Percentiles rank a stretch among this genome's conserved stretches.
phyloP scores from a whole-genome alignment of 2,329 filamentous ascomycete genomes.

The Sporothrix mexicana region DNA sequence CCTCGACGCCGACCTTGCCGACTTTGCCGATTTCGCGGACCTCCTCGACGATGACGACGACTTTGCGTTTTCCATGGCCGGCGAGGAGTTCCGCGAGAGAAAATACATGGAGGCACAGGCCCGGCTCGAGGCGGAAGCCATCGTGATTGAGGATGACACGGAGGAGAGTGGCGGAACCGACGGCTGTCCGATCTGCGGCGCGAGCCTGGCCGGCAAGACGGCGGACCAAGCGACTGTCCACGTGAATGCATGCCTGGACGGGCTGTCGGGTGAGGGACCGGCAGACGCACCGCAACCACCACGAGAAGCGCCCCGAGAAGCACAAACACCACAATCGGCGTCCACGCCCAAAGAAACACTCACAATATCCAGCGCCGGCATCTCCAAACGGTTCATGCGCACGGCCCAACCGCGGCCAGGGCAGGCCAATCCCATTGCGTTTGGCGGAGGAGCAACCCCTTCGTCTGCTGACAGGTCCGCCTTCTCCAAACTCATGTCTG shows the following conservation, averaged over 20 bases:
- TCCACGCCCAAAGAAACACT: neutral
- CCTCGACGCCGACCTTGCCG: conserved; percentile 45
- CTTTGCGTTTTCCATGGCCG: conserved; percentile 53
- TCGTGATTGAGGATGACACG: conserved; percentile 46
- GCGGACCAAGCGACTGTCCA: conserved; percentile 76
- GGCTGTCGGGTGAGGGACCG: too few relatives aligned
- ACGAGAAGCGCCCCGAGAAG: neutral
- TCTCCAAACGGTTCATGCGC: conserved; percentile 66
- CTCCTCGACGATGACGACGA: conserved; percentile 54
- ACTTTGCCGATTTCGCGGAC: conserved; percentile 61
- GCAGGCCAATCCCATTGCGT: conserved; percentile 77
- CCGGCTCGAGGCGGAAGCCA: conserved; percentile 64
- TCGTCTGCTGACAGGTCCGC: conserved; percentile 65
- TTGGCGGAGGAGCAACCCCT: conserved; percentile 47
- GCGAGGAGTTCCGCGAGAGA: conserved; percentile 59
- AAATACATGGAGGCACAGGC: conserved; percentile 79
- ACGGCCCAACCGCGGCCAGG: conserved; percentile 76
- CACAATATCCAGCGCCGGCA: conserved; percentile 41
- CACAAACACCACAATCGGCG: neutral
- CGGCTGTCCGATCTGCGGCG: conserved; percentile 79
- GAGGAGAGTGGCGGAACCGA: conserved; percentile 44
- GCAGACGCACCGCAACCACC: neutral
- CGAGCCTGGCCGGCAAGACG: conserved; percentile 64
- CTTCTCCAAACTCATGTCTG: conserved; percentile 92
- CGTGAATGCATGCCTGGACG: conserved; percentile 92